Evolutionary conservation across 306 rosid species (phyloP).

Genomic region (Vicia faba): DNA sequence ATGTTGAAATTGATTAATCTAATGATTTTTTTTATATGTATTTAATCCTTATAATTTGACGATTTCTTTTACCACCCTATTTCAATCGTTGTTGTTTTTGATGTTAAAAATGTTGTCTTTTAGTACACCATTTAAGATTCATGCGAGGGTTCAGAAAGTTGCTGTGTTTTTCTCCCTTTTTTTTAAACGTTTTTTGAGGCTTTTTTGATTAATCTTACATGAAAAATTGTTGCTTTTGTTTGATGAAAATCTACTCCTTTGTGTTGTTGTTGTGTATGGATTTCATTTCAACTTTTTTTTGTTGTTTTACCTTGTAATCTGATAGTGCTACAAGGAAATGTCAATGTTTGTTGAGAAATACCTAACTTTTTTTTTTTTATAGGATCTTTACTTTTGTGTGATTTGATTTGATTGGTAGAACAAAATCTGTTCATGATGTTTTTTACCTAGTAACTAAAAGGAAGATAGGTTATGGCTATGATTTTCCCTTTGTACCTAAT

Average conservation of each 20-base stretch:
- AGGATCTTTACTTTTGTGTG: constrained; percentile 15
- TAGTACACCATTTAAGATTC: constrained; percentile 19
- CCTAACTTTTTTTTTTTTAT: constrained; percentile 1
- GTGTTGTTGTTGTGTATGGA: constrained; percentile 16
- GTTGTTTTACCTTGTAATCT: constrained; percentile 21
- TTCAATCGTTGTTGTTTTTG: constrained; percentile 26
- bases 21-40: constrained; percentile 33
- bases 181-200: background rate
- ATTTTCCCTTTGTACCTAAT: constrained; percentile 13
- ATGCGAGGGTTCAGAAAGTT: constrained; percentile 16
- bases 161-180: constrained; percentile 13
- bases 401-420: constrained; percentile 24
- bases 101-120: constrained; percentile 25
- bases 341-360: constrained; percentile 14
- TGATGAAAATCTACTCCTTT: constrained; percentile 14
- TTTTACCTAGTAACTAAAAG: constrained; percentile 13
- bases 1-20: constrained; percentile 39
- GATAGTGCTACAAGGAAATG: constrained; percentile 23
- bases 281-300: constrained; percentile 10
- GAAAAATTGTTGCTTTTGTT: constrained; percentile 12
- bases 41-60: constrained; percentile 35
- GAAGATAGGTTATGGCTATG: constrained; percentile 12
- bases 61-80: background rate
- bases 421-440: constrained; percentile 18
- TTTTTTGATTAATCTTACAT: background rate